Base-by-base conservation (phyloP, 306 rosid genomes). In the Bauhinia variegata region DNA sequence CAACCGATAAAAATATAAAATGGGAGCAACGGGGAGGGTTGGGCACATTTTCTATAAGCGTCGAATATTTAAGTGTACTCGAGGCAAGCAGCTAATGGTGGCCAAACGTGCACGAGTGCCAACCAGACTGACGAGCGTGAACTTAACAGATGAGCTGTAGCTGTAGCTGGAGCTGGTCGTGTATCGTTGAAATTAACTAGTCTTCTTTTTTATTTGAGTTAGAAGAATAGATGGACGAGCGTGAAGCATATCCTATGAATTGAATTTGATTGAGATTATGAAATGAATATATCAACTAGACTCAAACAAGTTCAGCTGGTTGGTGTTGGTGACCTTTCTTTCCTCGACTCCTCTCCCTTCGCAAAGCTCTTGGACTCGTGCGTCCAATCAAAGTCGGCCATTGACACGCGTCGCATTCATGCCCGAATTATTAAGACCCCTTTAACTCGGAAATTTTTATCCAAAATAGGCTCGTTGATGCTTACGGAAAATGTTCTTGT, bases 1-100 rank as follows among this genome's bases (percentile, higher is more conserved):
- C 86, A 44, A 78, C 80, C 30, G 71, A 67, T 78, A 19, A 65
- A 84, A 80, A 47, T n/a, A 84, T 52, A 54, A 62, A 38, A 73
- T 31, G 72, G 3, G 83, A 80, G 19, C 18, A 50, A 63, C 80
- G 14, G 12, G 78, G 79, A 14, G 12, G 78, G 79, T 32, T 80
- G 31, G 5, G 85, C 75, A 53, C 85, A 82, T 82, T 82, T 87
- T 36, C 93, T 88, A 71, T 87, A 87, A 55, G 89, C 86, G 75
- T 87, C 72, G 61, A 82, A 64, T 8, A 15, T 82, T 82, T 30
- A 68, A 61, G 66, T 87, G 88, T 32, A 80, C 82, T 71, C 84
- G 88, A 17, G 69, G 72, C 81, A 87, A 62, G 72, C 68, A 64
- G 54, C 63, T 63, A 68, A 80, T n/a, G 36, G 78, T 71, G 44